Base-by-base conservation (phyloP, 108 stramenopile species). In the Stephanodiscus minutulus region DNA sequence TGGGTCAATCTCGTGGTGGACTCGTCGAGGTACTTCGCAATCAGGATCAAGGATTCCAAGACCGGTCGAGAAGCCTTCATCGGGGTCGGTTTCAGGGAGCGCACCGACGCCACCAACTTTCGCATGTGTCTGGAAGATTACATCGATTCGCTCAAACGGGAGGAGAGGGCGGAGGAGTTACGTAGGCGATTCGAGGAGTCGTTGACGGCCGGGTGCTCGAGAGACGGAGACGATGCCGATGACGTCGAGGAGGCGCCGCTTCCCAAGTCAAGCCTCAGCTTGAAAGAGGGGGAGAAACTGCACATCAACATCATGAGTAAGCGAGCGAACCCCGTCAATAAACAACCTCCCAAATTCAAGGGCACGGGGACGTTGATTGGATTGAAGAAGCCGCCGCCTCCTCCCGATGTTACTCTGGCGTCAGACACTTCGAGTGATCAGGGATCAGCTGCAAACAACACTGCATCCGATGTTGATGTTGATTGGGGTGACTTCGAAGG, bases 41-140 rank as follows among this genome's bases (percentile, higher is more conserved):
- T 94, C 21, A 79, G 91, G 10, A 90, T 91, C 47, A 60, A 66
- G 17, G 89, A 94, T 67, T 80, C 86, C 49, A 74, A 80, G 60
- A 84, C 81, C 5, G 78, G 76, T 22, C 82, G 90, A 56, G 85
- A 88, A 65, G 93, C 90, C 10, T 70, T 86, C 37, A 83, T 94
- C 48, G 93, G 93, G 36, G 58, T 91, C 31, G 93, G 93, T 47
- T 94, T 94, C 70, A 84, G 89, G 53, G 93, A 94, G 24, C 77
- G 93, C 41, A 70, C 82, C 58, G 93, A 94, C 64, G 93, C 93
- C 1, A 83, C 70, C 47, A 91, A 94, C 71, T 94, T 94, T 62
- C 69, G 82, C 60, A 85, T 89, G 79, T 76, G 81, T 24, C 36
- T 91, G 53, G 84, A 91, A 28, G 86, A 90, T 66, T 94, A 85